These are phyloP conservation scores for Ricinus communis DNA, from an alignment of 345 rosid genomes.

Conservation along the genomic window DNA sequence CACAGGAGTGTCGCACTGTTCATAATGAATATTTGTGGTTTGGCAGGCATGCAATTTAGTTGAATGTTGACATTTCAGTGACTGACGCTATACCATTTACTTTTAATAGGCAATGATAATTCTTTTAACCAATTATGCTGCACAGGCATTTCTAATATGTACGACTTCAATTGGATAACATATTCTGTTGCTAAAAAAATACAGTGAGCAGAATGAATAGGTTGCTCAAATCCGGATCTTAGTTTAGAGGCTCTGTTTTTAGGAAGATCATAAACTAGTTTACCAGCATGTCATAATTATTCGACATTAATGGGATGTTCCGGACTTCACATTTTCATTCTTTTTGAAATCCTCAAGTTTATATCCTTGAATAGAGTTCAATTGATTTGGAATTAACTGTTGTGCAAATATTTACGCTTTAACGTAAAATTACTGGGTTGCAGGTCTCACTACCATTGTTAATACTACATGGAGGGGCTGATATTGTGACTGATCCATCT, in stretches of 20 bases:
- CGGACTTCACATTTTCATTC: no score
- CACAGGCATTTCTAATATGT: neutral
- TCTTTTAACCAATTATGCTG: neutral
- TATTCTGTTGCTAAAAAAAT: no score
- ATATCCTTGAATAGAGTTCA: neutral
- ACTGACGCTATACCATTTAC: neutral
- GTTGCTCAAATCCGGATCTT: neutral
- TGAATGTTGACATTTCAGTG: neutral
- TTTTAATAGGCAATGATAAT: neutral
- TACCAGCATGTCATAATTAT: neutral
- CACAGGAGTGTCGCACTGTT: neutral
- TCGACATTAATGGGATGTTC: neutral
- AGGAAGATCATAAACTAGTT: neutral
- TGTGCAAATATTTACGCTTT: neutral
- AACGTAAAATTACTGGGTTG: neutral
- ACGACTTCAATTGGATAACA: no score
- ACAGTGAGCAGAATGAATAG: no score
- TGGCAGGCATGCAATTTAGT: neutral
- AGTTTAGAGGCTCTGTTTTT: neutral
- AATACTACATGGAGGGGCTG: slow-evolving; percentile 86
- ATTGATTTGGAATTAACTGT: neutral
- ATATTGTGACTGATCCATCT: slow-evolving; percentile 78
- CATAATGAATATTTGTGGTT: neutral
- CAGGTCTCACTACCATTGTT: slow-evolving; percentile 82
- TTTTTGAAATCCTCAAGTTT: no score